Percentiles rank a stretch among this genome's conserved stretches.
Evolutionary conservation across 2,329 filamentous ascomycete genomes (phyloP).

Genomic region (Aschersonia sp.): DNA sequence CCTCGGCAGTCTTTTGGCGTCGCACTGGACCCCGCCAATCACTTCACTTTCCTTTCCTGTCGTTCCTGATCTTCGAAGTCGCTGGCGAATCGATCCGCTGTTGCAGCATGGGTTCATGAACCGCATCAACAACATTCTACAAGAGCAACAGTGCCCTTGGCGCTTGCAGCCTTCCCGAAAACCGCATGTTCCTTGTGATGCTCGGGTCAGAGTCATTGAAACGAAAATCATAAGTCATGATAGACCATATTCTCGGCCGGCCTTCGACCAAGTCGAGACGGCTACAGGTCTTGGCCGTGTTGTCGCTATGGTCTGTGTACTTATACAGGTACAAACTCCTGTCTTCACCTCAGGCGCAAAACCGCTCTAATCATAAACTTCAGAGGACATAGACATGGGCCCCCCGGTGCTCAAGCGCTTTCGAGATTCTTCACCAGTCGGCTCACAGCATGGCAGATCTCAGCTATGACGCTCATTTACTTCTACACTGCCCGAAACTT

Average conservation of each 20-base stretch:
- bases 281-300: slow-evolving; percentile 80
- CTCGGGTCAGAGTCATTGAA: too few relatives aligned
- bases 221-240: slow-evolving; percentile 23
- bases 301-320: slow-evolving; percentile 85
- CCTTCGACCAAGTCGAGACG: slow-evolving; percentile 86
- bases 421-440: slow-evolving; percentile 56
- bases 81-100: too few relatives aligned
- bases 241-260: slow-evolving; percentile 84
- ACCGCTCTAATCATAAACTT: neutral
- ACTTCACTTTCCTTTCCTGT: neutral
- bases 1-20: neutral
- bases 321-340: slow-evolving; percentile 46
- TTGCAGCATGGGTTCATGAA: neutral
- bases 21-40: neutral
- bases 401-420: slow-evolving; percentile 56
- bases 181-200: too few relatives aligned
- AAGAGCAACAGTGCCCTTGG: neutral
- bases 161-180: neutral
- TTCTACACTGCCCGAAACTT: slow-evolving; percentile 90
- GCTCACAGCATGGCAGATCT: slow-evolving; percentile 79
- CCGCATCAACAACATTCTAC: neutral
- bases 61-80: neutral
- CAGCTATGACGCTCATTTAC: slow-evolving; percentile 77
- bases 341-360: neutral
- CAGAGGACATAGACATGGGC: slow-evolving; percentile 79